Conservation (phyloP, 2,329 filamentous ascomycete species). For the Aspergillus candidus region DNA sequence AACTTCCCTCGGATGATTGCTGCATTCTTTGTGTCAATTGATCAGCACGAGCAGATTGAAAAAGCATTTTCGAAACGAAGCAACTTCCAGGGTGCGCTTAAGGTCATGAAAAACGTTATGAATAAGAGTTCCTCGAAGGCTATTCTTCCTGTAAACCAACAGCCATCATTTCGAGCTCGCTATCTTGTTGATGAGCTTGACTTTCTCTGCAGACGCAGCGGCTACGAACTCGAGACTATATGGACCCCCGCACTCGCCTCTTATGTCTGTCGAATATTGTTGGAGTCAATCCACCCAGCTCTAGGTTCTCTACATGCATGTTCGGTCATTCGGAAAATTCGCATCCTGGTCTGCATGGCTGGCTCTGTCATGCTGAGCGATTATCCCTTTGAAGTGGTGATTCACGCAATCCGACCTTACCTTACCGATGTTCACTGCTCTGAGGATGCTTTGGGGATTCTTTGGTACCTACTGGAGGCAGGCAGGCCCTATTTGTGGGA, state of each 20-base stretch:
- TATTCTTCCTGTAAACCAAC: constrained; percentile 68
- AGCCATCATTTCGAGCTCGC: constrained; percentile 77
- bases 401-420: constrained; percentile 72
- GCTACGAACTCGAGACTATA: constrained; percentile 57
- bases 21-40: constrained; percentile 67
- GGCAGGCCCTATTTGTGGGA: constrained; percentile 60
- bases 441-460: constrained; percentile 80
- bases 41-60: constrained; percentile 70
- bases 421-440: constrained; percentile 80
- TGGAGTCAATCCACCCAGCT: constrained; percentile 75
- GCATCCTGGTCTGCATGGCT: constrained; percentile 72
- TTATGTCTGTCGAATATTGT: constrained; percentile 66
- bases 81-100: constrained; percentile 54
- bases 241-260: constrained; percentile 73
- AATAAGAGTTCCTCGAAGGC: constrained; percentile 59
- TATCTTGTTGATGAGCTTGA: constrained; percentile 69
- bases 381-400: constrained; percentile 84
- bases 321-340: constrained; percentile 77
- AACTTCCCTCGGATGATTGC: constrained; percentile 74
- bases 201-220: constrained; percentile 67
- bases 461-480: constrained; percentile 71
- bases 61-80: constrained; percentile 57
- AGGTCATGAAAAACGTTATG: constrained; percentile 64
- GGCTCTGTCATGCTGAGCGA: constrained; percentile 65
- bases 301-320: constrained; percentile 83